Percentiles rank a stretch among this genome's conserved stretches.
phyloP scores from a whole-genome alignment of 2,329 filamentous ascomycete species.

The Sporothrix euskadiensis region DNA sequence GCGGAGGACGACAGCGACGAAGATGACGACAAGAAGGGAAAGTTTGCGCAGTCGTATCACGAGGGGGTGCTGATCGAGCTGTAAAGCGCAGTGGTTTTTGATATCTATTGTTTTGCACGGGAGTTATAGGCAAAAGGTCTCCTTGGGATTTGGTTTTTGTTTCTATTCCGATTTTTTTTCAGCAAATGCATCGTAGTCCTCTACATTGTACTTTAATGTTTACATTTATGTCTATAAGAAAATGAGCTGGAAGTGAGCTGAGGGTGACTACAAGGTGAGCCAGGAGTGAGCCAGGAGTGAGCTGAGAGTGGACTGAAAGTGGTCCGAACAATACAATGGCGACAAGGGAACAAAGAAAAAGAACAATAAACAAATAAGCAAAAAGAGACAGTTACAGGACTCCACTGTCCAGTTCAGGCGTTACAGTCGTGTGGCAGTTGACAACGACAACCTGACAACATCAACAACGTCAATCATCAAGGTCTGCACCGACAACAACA shows the following conservation, averaged over 20 bases:
- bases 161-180: background rate
- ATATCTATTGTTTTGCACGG: background rate
- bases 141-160: background rate
- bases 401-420: background rate
- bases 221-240: background rate
- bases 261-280: background rate
- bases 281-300: background rate
- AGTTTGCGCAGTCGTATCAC: constrained; percentile 19
- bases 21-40: background rate
- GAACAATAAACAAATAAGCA: no score
- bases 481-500: background rate
- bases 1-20: no score
- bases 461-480: no score
- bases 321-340: background rate
- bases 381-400: background rate
- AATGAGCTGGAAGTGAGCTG: background rate
- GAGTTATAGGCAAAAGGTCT: background rate
- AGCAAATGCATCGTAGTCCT: background rate
- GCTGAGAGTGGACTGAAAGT: background rate
- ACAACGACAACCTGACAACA: background rate
- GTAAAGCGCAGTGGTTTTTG: background rate
- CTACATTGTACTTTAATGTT: background rate
- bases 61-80: constrained; percentile 29
- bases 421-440: background rate
- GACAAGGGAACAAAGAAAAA: no score